Conservation (phyloP, 2,329 filamentous ascomycete species). For the Cercospora brassicicola region DNA sequence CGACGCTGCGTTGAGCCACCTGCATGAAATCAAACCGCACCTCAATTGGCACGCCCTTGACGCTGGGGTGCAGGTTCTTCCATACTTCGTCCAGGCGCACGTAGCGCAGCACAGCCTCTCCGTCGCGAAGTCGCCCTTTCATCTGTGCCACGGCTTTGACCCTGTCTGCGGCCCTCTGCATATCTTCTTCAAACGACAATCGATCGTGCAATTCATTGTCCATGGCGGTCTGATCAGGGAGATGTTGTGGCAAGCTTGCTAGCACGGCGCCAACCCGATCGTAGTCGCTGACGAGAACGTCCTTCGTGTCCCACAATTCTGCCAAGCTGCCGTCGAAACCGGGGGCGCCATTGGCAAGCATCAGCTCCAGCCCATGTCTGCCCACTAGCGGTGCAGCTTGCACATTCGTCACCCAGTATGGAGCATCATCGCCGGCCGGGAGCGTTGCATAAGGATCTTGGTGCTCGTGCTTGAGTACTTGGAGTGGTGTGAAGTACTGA, state of each 20-base stretch:
- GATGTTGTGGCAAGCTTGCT: conserved; percentile 14
- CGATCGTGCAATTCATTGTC: conserved; percentile 12
- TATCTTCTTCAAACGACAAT: conserved; percentile 22
- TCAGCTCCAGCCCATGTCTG: conserved; percentile 32
- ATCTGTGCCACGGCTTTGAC: conserved; percentile 17
- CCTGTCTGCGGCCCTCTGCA: conserved; percentile 10
- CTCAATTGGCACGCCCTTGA: conserved; percentile 18
- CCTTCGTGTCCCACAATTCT: conserved; percentile 28
- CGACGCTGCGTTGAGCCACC: neutral
- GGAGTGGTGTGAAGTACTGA: conserved; percentile 32
- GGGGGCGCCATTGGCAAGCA: conserved; percentile 27
- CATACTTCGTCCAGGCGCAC: conserved; percentile 27
- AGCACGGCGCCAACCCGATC: conserved; percentile 20
- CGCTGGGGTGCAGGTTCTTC: conserved; percentile 18
- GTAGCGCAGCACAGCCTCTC: conserved; percentile 23
- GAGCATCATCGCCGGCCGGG: conserved; percentile 16
- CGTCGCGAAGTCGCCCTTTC: conserved; percentile 21
- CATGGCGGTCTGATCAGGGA: conserved; percentile 9
- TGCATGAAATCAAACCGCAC: conserved; percentile 22
- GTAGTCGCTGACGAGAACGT: conserved; percentile 16
- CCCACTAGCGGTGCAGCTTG: conserved; percentile 37
- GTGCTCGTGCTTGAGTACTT: conserved; percentile 25
- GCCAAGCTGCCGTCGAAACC: conserved; percentile 29
- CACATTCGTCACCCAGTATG: conserved; percentile 34
- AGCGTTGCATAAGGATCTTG: conserved; percentile 15